Evolutionary conservation across 129 eudicot genomes (phyloP).

Genomic region (Rutidosis leptorrhynchoides): DNA sequence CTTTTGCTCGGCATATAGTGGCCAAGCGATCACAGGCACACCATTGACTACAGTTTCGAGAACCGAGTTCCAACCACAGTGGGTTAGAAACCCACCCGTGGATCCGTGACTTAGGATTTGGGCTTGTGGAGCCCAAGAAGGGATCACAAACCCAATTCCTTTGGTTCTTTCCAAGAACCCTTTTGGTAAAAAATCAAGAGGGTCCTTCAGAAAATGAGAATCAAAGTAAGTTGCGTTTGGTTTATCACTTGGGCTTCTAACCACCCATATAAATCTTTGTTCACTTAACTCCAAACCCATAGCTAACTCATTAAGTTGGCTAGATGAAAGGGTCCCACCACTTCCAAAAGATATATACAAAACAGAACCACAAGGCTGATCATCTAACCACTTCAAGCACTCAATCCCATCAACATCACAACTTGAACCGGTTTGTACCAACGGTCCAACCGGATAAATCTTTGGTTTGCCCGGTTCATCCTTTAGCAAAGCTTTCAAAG

Average conservation of each 20-base stretch:
- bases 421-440: slow-evolving; percentile 32
- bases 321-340: slow-evolving; percentile 54
- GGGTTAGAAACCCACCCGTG: slow-evolving; percentile 56
- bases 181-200: slow-evolving; percentile 40
- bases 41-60: slow-evolving; percentile 48
- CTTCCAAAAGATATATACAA: slow-evolving; percentile 61
- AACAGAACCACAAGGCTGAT: slow-evolving; percentile 59
- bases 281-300: slow-evolving; percentile 56
- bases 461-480: slow-evolving; percentile 39
- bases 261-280: slow-evolving; percentile 60
- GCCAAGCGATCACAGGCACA: slow-evolving; percentile 60
- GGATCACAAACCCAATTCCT: slow-evolving; percentile 39
- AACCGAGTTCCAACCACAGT: slow-evolving; percentile 70
- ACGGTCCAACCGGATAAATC: slow-evolving; percentile 56
- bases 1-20: slow-evolving; percentile 63
- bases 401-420: slow-evolving; percentile 25
- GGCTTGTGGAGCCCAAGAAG: slow-evolving; percentile 64
- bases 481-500: slow-evolving; percentile 26
- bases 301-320: slow-evolving; percentile 51
- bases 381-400: slow-evolving; percentile 52
- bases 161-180: slow-evolving; percentile 54
- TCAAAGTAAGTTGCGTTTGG: slow-evolving; percentile 32
- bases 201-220: slow-evolving; percentile 19
- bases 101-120: slow-evolving; percentile 41
- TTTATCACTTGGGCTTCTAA: slow-evolving; percentile 44